Evolutionary conservation across 2,329 filamentous ascomycete species (phyloP).

Genomic region (Sclerotinia trifoliorum): DNA sequence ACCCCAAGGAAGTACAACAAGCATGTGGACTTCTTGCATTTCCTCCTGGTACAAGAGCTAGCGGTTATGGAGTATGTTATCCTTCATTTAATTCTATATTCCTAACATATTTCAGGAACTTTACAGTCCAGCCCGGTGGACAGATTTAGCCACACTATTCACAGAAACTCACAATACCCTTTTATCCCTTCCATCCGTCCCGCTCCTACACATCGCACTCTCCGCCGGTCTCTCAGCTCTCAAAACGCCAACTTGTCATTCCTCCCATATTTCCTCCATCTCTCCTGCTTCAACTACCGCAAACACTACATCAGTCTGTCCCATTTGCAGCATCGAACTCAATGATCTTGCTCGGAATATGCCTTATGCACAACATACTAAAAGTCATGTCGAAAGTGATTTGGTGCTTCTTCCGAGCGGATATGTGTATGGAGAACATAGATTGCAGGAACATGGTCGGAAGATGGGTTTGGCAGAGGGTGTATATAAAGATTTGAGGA

Average conservation of each 20-base stretch:
- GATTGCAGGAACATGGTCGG: conserved; percentile 71
- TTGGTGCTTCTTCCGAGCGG: conserved; percentile 84
- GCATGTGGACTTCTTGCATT: conserved; percentile 82
- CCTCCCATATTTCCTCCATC: conserved; percentile 41
- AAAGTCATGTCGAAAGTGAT: conserved; percentile 88
- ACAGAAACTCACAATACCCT: conserved; percentile 82
- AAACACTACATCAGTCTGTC: conserved; percentile 69
- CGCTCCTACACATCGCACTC: conserved; percentile 86
- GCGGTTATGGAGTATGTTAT: conserved; percentile 49
- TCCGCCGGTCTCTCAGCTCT: conserved; percentile 89
- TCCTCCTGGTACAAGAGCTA: conserved; percentile 56
- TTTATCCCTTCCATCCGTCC: conserved; percentile 75
- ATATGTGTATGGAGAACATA: conserved; percentile 75
- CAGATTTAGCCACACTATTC: conserved; percentile 74
- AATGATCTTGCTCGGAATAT: conserved; percentile 87
- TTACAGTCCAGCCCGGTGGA: conserved; percentile 74
- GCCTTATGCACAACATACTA: conserved; percentile 92
- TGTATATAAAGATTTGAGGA: conserved; percentile 75
- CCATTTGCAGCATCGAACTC: conserved; percentile 92
- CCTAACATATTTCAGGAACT: conserved; percentile 52
- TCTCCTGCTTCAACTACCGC: conserved; percentile 38
- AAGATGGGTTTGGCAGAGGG: conserved; percentile 70
- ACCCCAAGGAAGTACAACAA: conserved; percentile 65
- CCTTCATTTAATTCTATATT: not conserved
- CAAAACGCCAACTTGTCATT: conserved; percentile 93